Base-by-base conservation (phyloP, 345 rosid genomes). In the Eucalyptus globulus region DNA sequence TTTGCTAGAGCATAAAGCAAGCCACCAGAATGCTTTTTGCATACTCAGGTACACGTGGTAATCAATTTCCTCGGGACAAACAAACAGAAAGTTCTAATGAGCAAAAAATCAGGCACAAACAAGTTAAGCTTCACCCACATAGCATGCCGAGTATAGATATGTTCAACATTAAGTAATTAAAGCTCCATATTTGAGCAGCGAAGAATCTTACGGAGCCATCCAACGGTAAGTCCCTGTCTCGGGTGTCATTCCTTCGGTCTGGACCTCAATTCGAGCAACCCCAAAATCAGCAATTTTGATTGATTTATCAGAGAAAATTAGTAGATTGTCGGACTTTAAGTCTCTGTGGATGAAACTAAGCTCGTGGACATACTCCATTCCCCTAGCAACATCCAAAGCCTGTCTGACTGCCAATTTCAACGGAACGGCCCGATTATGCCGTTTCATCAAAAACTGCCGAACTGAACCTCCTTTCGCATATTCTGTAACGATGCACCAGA, bases 261-360 rank as follows among this genome's bases (percentile, higher is more conserved):
- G 93, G 90, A 91, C 94, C 90, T 93, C 93, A 83, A 93, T 92
- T 14, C 94, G 87, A 16, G 94, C 94, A 49, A 93, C 93, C 13
- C 94, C 94, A 87, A 93, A 93, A 91, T 93, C 94, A 45, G 94
- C 94, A 92, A 93, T 92, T 56, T 92, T 93, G 85, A 93, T 93
- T 26, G 94, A 91, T 67, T 93, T 93, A 26, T 93, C 94, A 11
- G 87, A 88, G 53, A 86, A 92, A 60, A 93, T 93, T 65, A 93
- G 87, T 26, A 93, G 92, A 80, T 93, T 93, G 89, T 93, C 94
- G 6, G 94, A 93, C 87, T 93, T 93, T 87, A 93, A 85, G 88
- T 93, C 94, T 88, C 94, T 89, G 58, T 93, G 94, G 88, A 93
- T 93, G 76, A 90, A 88, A 26, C 92, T 89, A 43, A 90, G 93